These are phyloP conservation scores for Penicillium ochrochloron DNA, from an alignment of 495 filamentous ascomycete genomes.

Conservation along the genomic window DNA sequence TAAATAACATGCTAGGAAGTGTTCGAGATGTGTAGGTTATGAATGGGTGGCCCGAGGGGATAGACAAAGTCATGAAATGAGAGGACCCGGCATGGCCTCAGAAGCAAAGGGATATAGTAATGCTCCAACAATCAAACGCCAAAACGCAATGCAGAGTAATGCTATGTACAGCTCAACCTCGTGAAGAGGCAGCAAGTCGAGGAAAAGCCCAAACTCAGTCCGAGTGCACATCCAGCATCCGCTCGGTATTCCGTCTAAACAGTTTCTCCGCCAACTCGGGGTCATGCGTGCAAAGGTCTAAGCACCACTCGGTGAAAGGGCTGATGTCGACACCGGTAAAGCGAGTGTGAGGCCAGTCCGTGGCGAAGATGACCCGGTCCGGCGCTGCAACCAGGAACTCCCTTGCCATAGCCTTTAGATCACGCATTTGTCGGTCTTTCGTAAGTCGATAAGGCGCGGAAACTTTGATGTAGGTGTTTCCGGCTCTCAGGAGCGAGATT, in stretches of 20 bases:
- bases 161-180: conserved; percentile 13
- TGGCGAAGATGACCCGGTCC: conserved; percentile 51
- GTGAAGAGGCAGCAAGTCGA: background rate
- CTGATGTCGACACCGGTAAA: conserved; percentile 49
- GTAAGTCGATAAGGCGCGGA: conserved; percentile 55
- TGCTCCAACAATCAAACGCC: conserved; percentile 22
- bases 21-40: background rate
- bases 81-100: background rate
- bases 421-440: conserved; percentile 40
- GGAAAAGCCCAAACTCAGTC: conserved; percentile 24
- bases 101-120: conserved; percentile 16
- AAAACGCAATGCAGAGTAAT: conserved; percentile 17
- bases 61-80: background rate
- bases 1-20: background rate
- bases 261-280: conserved; percentile 46
- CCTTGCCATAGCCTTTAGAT: conserved; percentile 44
- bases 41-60: background rate
- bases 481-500: conserved; percentile 42
- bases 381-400: conserved; percentile 45
- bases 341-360: conserved; percentile 60
- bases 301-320: conserved; percentile 48
- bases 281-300: conserved; percentile 46
- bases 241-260: conserved; percentile 52
- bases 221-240: conserved; percentile 35
- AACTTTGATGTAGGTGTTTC: conserved; percentile 52